Conservation (phyloP, 2,329 filamentous ascomycete genomes). For the Colletotrichum sp. region DNA sequence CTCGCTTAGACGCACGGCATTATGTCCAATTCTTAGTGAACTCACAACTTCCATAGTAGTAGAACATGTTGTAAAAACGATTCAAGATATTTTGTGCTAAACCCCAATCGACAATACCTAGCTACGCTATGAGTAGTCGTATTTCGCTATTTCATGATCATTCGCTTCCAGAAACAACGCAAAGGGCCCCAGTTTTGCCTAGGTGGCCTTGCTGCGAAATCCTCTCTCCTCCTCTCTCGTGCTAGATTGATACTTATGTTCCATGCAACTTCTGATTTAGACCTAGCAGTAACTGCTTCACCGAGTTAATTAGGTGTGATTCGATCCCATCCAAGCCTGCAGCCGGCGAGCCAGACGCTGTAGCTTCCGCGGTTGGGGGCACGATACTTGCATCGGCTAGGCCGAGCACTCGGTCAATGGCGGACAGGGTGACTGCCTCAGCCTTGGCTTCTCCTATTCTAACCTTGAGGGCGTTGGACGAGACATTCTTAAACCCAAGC, state of each 20-base stretch:
- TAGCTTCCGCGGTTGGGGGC: slow-evolving; percentile 26
- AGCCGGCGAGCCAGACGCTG: slow-evolving; percentile 1
- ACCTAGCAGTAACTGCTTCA: slow-evolving; percentile 41
- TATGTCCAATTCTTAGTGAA: too few species aligned
- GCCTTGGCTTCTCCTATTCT: slow-evolving; percentile 46
- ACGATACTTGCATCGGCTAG: slow-evolving; percentile 49
- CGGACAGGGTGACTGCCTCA: slow-evolving; percentile 53
- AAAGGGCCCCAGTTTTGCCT: not conserved
- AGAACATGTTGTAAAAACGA: not conserved
- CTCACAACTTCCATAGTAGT: not conserved
- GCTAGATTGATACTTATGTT: not conserved
- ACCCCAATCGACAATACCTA: slow-evolving; percentile 2
- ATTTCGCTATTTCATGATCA: slow-evolving; percentile 20
- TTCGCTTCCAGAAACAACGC: not conserved
- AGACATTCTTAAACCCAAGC: slow-evolving; percentile 50
- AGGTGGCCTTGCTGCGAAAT: not conserved
- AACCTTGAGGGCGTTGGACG: slow-evolving; percentile 44
- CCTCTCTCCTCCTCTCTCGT: not conserved
- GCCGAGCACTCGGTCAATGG: slow-evolving; percentile 55
- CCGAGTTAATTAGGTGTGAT: slow-evolving; percentile 44
- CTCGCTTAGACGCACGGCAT: too few species aligned
- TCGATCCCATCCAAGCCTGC: slow-evolving; percentile 43
- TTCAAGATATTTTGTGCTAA: slow-evolving; percentile 6
- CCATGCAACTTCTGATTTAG: slow-evolving; percentile 42
- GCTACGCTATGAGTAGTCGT: not conserved